Base-by-base conservation (phyloP, 352 stramenopile species). In the Halophytophthora polymorphica region DNA sequence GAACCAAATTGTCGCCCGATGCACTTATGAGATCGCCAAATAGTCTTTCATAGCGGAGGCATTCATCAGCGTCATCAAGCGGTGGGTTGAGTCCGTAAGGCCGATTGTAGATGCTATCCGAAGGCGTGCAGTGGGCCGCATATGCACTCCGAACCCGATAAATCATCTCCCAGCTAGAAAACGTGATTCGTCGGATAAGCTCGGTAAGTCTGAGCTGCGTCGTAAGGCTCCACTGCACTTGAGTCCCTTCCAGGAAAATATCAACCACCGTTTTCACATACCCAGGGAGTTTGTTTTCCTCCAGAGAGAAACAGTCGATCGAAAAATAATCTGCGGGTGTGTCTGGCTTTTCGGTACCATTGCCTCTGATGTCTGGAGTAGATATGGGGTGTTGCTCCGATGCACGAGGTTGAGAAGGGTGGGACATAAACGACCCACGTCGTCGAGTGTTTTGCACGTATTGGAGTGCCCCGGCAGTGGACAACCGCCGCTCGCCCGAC, bases 161-260 rank as follows among this genome's bases (percentile, higher is more conserved):
- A 8, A 93, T 73, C 83, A 93, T 90, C 40, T 91, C 73, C 77
- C 83, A 93, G 2, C 61, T 56, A 2, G 83, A 75, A 48, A 74
- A 85, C 0, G 81, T 90, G 22, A 91, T 82, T 46, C 64, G 54
- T 43, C 81, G 64, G 18, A 90, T 64, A 14, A 90, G 57, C 19
- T 90, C 79, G 23, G 72, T 77, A 4, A 89, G 50, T 5, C 83
- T 67, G n/a, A 89, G 49, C 44, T 91, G 80, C 0, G 59, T 71
- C 29, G 64, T 19, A 21, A 89, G 63, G 38, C 72, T 56, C 80
- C 78, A 93, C 22, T 73, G 47, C 28, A 71, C 64, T 36, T 50
- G 42, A 14, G 77, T 65, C 8, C 68, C 63, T 34, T 85, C 68
- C 2, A 74, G 67, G 23, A 84, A 88, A 31, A 93, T 71, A 35